A percentile compares a stretch with the other conserved stretches of the same genome.
Evolutionary conservation across 2,329 filamentous ascomycete genomes (phyloP).

Genomic region (Aspergillus udagawae): DNA sequence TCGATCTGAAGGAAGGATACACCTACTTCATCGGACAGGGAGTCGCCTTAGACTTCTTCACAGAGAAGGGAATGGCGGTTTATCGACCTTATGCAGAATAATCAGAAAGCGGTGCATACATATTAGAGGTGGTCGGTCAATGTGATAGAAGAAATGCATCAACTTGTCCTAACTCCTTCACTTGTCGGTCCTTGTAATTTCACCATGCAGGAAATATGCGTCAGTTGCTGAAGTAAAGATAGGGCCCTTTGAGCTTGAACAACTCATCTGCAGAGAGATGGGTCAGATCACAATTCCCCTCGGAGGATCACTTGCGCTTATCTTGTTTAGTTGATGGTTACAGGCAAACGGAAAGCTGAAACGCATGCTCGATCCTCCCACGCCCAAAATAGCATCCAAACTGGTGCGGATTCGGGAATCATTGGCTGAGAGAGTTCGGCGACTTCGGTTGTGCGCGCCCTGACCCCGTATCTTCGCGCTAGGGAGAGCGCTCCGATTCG

Average conservation of each 20-base stretch:
- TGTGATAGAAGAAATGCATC: not conserved
- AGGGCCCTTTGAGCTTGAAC: not conserved
- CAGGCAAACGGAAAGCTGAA: no score
- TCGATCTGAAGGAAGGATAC: constrained; percentile 57
- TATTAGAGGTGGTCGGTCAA: not conserved
- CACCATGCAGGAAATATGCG: not conserved
- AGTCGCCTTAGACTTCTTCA: constrained; percentile 45
- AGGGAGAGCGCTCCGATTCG: no score
- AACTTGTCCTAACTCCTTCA: not conserved
- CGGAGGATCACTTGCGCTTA: no score
- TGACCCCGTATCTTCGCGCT: no score
- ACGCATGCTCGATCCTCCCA: no score
- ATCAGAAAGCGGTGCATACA: not conserved
- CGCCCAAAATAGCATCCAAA: no score
- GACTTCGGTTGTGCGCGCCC: no score
- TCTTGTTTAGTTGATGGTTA: no score
- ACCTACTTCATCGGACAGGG: constrained; percentile 65
- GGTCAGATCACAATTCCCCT: not conserved
- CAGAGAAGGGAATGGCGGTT: constrained; percentile 42
- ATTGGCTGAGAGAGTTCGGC: no score
- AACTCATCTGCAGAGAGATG: not conserved
- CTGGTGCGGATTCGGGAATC: no score
- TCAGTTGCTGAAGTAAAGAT: not conserved
- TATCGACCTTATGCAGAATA: constrained; percentile 46
- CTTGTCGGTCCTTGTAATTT: not conserved